Conservation (phyloP, 1,139 yeast genomes). For the Suhomyces choctaworum region DNA sequence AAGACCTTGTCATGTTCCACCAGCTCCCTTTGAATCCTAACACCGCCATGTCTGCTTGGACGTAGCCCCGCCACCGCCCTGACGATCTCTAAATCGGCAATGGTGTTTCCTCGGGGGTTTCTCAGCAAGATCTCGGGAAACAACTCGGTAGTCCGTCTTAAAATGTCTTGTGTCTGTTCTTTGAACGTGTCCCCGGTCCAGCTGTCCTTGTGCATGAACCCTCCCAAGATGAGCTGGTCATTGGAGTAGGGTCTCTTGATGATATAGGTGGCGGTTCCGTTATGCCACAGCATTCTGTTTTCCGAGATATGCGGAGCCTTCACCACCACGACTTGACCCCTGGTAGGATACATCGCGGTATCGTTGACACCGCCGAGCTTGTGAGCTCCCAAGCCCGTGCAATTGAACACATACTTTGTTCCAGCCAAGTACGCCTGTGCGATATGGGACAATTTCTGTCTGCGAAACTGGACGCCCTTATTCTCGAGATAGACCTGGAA, state of each 20-base stretch:
- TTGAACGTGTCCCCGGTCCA: constrained; percentile 58
- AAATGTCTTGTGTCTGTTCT: constrained; percentile 56
- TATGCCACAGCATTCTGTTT: constrained; percentile 53
- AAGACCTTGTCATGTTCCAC: constrained; percentile 34
- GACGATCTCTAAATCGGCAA: constrained; percentile 45
- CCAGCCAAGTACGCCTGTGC: constrained; percentile 46
- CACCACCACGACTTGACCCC: constrained; percentile 70
- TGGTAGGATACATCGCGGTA: constrained; percentile 53
- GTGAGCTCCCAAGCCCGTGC: constrained; percentile 67
- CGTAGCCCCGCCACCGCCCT: constrained; percentile 68
- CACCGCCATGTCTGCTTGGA: constrained; percentile 71
- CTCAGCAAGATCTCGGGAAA: constrained; percentile 52
- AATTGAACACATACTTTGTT: constrained; percentile 55
- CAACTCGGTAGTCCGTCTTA: constrained; percentile 54
- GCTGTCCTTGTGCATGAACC: constrained; percentile 58
- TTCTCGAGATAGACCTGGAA: constrained; percentile 41
- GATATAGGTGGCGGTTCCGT: constrained; percentile 57
- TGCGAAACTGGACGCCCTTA: constrained; percentile 51
- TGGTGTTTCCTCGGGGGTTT: constrained; percentile 24
- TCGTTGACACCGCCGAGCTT: constrained; percentile 60
- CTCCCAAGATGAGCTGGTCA: constrained; percentile 67
- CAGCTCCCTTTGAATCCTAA: constrained; percentile 55
- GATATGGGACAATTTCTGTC: constrained; percentile 50
- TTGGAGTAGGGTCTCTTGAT: constrained; percentile 67
- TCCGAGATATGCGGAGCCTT: constrained; percentile 56